These are phyloP conservation scores for Trebouxiophyceae sp. DNA, from an alignment of 163 green algal species.

Conservation along the genomic window DNA sequence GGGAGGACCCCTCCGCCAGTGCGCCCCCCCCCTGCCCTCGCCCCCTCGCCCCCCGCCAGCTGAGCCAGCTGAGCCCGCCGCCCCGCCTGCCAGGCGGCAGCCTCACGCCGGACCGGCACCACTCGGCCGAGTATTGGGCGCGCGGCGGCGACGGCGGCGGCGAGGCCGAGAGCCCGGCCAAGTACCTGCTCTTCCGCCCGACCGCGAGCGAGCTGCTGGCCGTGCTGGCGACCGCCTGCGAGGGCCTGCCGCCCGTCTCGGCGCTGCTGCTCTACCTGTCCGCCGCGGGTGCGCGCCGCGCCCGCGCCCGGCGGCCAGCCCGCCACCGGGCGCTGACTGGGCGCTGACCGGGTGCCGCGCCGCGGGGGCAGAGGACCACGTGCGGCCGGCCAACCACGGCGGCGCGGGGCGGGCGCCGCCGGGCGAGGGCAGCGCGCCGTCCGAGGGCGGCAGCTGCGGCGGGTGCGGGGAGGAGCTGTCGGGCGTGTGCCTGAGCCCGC, in stretches of 20 bases:
- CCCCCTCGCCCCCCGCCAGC: too few species aligned
- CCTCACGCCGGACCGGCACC: background rate
- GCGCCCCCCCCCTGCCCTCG: too few species aligned
- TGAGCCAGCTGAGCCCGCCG: background rate
- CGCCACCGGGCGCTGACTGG: too few species aligned
- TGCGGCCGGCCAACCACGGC: too few species aligned
- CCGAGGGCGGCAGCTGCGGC: too few species aligned
- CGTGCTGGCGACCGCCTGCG: slow-evolving; percentile 36
- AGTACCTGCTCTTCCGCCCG: slow-evolving; percentile 44
- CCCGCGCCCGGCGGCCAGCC: too few species aligned
- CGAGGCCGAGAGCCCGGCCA: slow-evolving; percentile 33
- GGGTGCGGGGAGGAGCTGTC: background rate
- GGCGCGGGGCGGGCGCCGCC: too few species aligned
- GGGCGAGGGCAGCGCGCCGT: too few species aligned
- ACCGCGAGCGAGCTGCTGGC: slow-evolving; percentile 38
- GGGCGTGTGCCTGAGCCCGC: background rate
- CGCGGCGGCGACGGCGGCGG: background rate
- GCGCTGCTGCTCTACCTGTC: slow-evolving; percentile 38
- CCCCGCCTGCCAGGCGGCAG: background rate
- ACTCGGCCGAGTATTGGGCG: background rate
- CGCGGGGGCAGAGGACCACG: too few species aligned
- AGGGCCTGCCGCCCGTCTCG: slow-evolving; percentile 35
- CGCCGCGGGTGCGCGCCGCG: slow-evolving; percentile 4
- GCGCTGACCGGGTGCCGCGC: too few species aligned
- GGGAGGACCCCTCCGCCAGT: slow-evolving; percentile 21